Percentiles rank a stretch among this genome's conserved stretches.
These are phyloP conservation scores for Uromyces viciae-fabae DNA, from an alignment of 1,284 basidiomycete species.

Conservation along the genomic window DNA sequence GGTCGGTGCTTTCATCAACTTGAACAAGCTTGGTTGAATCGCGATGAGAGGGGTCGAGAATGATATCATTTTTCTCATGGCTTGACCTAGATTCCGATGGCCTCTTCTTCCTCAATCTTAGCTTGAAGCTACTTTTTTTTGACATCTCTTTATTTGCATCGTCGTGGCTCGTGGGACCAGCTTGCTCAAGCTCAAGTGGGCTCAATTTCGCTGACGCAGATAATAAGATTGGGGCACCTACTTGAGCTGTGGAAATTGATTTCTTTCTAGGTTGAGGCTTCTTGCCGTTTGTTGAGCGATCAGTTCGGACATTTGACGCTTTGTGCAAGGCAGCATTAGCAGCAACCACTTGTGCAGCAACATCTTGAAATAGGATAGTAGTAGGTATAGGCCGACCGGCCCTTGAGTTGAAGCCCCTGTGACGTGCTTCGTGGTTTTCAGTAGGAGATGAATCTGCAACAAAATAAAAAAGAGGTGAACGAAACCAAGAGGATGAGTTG, in stretches of 20 bases:
- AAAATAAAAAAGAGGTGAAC: not conserved
- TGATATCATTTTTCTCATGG: not conserved
- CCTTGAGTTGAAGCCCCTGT: not conserved
- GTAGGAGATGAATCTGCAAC: not conserved
- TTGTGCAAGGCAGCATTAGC: constrained; percentile 33
- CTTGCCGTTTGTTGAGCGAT: not conserved
- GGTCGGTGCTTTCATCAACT: not conserved
- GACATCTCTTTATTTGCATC: not conserved
- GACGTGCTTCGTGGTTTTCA: not conserved
- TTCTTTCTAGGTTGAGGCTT: constrained; percentile 5
- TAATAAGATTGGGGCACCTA: constrained; percentile 16
- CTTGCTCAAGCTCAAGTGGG: not conserved
- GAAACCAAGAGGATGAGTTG: not conserved
- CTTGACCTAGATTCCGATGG: not conserved
- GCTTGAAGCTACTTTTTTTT: constrained; percentile 9
- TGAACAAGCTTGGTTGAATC: not conserved
- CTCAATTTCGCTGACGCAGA: constrained; percentile 17
- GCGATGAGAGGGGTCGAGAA: not conserved
- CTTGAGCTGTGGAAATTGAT: not conserved
- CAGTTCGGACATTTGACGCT: not conserved
- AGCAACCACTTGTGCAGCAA: constrained; percentile 36
- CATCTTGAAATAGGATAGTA: constrained; percentile 35
- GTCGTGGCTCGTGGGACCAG: not conserved
- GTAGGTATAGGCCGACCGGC: not conserved
- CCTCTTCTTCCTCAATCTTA: constrained; percentile 37